Evolutionary conservation across 768 basidiomycete genomes (phyloP), one percentile per base, ranked within the genome.

Genomic region (Tulasnella sp.): DNA sequence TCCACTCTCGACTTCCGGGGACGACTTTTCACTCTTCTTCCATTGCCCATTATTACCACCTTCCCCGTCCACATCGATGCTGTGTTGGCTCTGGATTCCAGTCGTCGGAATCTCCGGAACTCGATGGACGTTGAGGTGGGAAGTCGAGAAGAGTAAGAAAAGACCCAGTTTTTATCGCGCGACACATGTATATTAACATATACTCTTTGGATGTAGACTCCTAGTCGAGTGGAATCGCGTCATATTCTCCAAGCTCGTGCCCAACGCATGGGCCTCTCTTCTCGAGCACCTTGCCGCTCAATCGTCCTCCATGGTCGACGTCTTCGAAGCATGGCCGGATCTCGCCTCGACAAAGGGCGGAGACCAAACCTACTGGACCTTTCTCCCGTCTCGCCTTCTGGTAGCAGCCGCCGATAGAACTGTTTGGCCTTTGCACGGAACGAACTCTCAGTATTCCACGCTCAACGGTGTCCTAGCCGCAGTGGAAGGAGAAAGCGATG

Each of bases 1-100:
- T 20, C 60, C 28, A 31, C 28, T 6, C n/a, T 31, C 28, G 22
- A 34, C 18, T 50, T 72, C 16, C 31, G 40, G 4, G 90, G 90
- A 1, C 85, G 88, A 2, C 84, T 91, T 24, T 91, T 89, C 82
- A 89, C 89, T 0, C 88, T 85, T 72, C 87, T 90, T 4, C 89
- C 89, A 0, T 84, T 91, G 0, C 76, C 76, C 14, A 77, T 77
- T 24, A 16, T 64, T 12, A 77, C 76, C n/a, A 20, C 20, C 5
- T 77, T 77, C 40, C 76, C 76, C 24, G 41, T 77, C 9, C 76
- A 77, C 22, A 77, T 77, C 58, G n/a, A 77, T 20, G 46, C 76
- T 9, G 54, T 77, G 12, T 11, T 77, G 22, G 76, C 76, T 0
- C 90, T 90, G 0, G 83, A 1, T 76, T 11, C 76, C 41, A 54